Conservation (phyloP, 148 eudicot species). For the Limonium bicolor region DNA sequence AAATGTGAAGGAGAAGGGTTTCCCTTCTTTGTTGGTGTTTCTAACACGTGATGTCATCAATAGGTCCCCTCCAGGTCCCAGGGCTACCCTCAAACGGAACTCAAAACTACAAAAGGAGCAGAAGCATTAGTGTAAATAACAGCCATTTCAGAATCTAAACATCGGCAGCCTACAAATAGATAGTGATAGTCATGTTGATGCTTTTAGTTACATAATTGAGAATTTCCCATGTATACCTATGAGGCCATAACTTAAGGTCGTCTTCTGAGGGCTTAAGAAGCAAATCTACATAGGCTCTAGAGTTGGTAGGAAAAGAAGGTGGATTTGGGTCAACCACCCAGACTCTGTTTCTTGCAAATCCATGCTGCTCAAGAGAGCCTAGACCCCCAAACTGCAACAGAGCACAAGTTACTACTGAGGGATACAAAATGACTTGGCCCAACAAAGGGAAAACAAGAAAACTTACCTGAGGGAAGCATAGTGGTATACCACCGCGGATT, state of each 20-base stretch:
- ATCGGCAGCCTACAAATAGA: background rate
- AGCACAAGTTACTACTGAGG: no score
- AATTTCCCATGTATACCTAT: constrained; percentile 32
- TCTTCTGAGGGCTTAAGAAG: constrained; percentile 86
- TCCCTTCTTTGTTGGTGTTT: constrained; percentile 68
- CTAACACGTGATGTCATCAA: constrained; percentile 86
- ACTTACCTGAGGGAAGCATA: constrained; percentile 93
- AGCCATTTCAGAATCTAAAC: background rate
- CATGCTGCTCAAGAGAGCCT: constrained; percentile 85
- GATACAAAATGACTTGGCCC: no score
- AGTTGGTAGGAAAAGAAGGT: constrained; percentile 42
- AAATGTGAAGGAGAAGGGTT: constrained; percentile 83
- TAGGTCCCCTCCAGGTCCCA: constrained; percentile 89
- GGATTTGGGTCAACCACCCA: constrained; percentile 66
- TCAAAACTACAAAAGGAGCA: constrained; percentile 47
- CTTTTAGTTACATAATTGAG: background rate
- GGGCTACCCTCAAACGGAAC: constrained; percentile 71
- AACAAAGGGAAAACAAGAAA: background rate
- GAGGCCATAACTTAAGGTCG: constrained; percentile 85
- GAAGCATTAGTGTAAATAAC: background rate
- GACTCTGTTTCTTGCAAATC: constrained; percentile 87
- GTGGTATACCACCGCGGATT: constrained; percentile 97
- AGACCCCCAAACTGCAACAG: constrained; percentile 74
- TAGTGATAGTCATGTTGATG: background rate
- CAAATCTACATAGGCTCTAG: constrained; percentile 63